Conservation (phyloP, 805 yeast species). For the Zygosaccharomyces bailii region DNA sequence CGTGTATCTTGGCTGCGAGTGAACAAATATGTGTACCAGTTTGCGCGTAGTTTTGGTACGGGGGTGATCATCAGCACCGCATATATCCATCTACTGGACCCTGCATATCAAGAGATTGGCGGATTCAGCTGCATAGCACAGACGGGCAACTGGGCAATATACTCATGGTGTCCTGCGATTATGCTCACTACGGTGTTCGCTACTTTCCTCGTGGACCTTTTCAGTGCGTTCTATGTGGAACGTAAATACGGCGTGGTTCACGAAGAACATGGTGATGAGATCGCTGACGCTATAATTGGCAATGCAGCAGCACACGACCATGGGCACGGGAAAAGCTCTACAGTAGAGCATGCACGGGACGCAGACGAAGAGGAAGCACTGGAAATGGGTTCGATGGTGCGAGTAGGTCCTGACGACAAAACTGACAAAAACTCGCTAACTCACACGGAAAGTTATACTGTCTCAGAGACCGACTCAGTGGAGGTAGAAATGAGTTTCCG, state of each 20-base stretch:
- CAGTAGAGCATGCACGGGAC: too few species aligned
- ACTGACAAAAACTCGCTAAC: background rate
- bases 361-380: background rate
- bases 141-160: constrained; percentile 43
- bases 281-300: constrained; percentile 10
- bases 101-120: constrained; percentile 44
- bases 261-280: constrained; percentile 22
- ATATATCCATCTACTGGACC: constrained; percentile 68
- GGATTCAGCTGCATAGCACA: constrained; percentile 37
- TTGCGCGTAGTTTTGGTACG: constrained; percentile 53
- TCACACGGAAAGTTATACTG: background rate
- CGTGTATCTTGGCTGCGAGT: constrained; percentile 40
- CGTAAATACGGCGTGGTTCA: constrained; percentile 32
- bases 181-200: constrained; percentile 39
- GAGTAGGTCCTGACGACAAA: background rate
- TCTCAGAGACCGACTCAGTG: constrained; percentile 1
- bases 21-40: constrained; percentile 35
- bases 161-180: constrained; percentile 47
- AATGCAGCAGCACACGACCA: background rate
- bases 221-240: constrained; percentile 40
- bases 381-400: background rate
- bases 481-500: constrained; percentile 3
- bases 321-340: background rate
- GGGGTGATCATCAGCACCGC: constrained; percentile 84
- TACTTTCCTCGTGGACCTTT: constrained; percentile 42